Evolutionary conservation across 768 basidiomycete species (phyloP).

Genomic region (Chalciporus chontae): DNA sequence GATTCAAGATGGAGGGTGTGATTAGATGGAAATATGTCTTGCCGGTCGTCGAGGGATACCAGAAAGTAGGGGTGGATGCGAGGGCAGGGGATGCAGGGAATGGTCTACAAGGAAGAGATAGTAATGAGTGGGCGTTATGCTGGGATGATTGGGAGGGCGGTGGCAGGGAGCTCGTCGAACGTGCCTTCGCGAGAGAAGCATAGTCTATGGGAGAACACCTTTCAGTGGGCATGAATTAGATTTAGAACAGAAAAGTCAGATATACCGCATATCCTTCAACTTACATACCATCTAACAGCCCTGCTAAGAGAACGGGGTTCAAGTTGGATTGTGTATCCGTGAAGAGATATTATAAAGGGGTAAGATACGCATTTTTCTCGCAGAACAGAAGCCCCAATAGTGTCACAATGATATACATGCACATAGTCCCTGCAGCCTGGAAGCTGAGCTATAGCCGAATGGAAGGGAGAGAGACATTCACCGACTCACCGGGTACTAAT

Average conservation of each 20-base stretch:
- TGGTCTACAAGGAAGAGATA: constrained; percentile 28
- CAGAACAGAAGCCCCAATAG: no score
- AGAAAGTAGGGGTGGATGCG: constrained; percentile 26
- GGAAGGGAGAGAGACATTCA: neutral
- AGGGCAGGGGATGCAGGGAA: constrained; percentile 25
- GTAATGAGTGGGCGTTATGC: constrained; percentile 32
- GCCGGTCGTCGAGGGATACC: constrained; percentile 20
- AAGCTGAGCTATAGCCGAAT: neutral
- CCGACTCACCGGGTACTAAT: constrained; percentile 20
- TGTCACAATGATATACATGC: no score
- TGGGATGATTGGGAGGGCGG: constrained; percentile 45
- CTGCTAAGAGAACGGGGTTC: no score
- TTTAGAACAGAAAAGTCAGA: neutral
- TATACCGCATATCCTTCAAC: no score
- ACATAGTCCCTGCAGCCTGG: no score
- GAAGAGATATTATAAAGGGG: neutral
- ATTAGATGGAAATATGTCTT: constrained; percentile 40
- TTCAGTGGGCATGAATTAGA: neutral
- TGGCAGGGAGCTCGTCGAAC: constrained; percentile 30
- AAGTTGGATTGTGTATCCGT: no score
- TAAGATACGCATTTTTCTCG: neutral
- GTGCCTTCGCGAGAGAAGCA: constrained; percentile 15
- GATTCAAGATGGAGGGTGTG: constrained; percentile 43
- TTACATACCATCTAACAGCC: no score
- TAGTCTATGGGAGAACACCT: neutral